These are phyloP conservation scores for Syzygium aqueum DNA, from an alignment of 345 rosid species.

Conservation along the genomic window DNA sequence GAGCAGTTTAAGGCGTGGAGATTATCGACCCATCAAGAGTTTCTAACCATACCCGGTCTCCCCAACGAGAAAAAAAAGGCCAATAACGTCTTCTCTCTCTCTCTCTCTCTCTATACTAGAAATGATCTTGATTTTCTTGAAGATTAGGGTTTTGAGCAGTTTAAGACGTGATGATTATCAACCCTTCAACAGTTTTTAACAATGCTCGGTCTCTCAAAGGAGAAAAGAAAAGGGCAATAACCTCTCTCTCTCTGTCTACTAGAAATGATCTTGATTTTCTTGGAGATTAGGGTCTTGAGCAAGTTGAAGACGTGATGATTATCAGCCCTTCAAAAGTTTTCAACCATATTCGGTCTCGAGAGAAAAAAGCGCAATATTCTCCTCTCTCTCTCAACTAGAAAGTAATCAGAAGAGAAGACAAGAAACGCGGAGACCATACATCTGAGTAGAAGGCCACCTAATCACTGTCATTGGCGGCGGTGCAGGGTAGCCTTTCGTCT, in stretches of 20 bases:
- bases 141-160: constrained; percentile 9
- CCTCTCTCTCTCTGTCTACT: too few species aligned
- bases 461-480: neutral
- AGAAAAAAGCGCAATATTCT: neutral
- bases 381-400: neutral
- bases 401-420: neutral
- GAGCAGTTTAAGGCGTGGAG: neutral
- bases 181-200: neutral
- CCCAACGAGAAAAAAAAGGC: neutral
- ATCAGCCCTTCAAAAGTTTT: neutral
- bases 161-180: neutral
- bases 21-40: neutral
- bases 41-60: neutral
- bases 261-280: neutral
- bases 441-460: neutral
- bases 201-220: neutral
- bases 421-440: neutral
- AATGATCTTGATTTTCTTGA: neutral
- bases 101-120: too few species aligned
- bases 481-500: neutral
- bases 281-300: constrained; percentile 8
- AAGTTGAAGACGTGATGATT: neutral
- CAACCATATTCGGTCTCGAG: neutral
- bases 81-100: too few species aligned
- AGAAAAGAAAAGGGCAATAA: neutral